Conservation (phyloP, 2,329 filamentous ascomycete genomes). For the Graphium sp. region DNA sequence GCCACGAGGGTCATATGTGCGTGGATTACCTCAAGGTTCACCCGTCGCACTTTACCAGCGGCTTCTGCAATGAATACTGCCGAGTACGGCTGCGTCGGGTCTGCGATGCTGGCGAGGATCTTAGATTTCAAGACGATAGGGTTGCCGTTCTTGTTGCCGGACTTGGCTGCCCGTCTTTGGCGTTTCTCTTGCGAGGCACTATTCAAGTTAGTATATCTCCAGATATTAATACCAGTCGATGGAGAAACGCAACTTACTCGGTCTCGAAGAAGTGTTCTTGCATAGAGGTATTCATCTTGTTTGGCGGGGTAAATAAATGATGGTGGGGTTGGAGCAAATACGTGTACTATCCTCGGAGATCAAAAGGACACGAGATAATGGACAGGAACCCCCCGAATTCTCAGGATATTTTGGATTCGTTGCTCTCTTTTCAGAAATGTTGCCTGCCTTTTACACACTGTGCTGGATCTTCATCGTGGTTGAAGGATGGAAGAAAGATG, state of each 20-base stretch:
- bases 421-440: no score
- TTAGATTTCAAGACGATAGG: conserved; percentile 75
- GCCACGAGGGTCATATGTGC: background rate
- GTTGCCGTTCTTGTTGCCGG: conserved; percentile 62
- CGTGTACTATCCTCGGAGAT: no score
- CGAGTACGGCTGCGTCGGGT: conserved; percentile 41
- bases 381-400: no score
- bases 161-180: conserved; percentile 50
- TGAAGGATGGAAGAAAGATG: no score
- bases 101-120: conserved; percentile 55
- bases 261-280: conserved; percentile 87
- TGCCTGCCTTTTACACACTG: no score
- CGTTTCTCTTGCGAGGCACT: conserved; percentile 31
- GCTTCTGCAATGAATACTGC: conserved; percentile 73
- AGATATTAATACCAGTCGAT: background rate
- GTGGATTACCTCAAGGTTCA: conserved; percentile 53
- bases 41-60: conserved; percentile 57
- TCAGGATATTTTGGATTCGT: no score
- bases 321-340: background rate
- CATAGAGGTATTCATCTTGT: conserved; percentile 24
- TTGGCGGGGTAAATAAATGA: background rate
- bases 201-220: conserved; percentile 3
- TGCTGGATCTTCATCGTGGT: no score
- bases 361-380: no score
- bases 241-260: conserved; percentile 39